phyloP scores from a whole-genome alignment of 495 filamentous ascomycete species.

The Aspergillus kassunensis region DNA sequence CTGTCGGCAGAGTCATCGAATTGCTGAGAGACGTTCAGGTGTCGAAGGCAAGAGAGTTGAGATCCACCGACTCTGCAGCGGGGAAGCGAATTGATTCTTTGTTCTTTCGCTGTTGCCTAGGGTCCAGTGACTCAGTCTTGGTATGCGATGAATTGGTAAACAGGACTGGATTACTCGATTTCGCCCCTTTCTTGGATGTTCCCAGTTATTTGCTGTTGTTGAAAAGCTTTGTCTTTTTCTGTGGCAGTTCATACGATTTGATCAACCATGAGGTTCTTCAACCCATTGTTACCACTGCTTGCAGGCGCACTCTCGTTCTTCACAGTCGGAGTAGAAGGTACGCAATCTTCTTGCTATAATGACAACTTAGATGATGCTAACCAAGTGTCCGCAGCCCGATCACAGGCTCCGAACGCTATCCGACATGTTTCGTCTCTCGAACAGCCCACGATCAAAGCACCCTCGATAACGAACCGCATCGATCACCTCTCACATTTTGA shows the following conservation, averaged over 20 bases:
- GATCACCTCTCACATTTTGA: constrained; percentile 79
- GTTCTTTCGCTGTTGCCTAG: constrained; percentile 10
- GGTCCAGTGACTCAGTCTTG: neutral
- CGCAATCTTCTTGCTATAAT: neutral
- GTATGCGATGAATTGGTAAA: constrained; percentile 6
- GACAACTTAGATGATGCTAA: neutral
- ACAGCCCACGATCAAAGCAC: constrained; percentile 71
- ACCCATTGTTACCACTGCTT: constrained; percentile 16
- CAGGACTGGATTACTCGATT: neutral
- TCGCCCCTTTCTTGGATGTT: constrained; percentile 6
- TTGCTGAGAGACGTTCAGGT: neutral
- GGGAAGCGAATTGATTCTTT: neutral
- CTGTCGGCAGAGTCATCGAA: constrained; percentile 1
- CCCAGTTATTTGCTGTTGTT: neutral
- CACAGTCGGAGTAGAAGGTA: constrained; percentile 14
- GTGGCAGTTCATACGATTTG: constrained; percentile 5
- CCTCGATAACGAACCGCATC: constrained; percentile 60
- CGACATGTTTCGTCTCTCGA: constrained; percentile 69
- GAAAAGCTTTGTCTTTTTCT: neutral
- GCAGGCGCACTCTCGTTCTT: constrained; percentile 21
- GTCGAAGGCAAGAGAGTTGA: neutral
- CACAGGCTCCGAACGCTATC: constrained; percentile 70
- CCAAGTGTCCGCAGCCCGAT: constrained; percentile 52
- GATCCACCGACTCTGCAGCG: neutral
- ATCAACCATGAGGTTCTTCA: constrained; percentile 20